Evolutionary conservation across 352 stramenopile genomes (phyloP), one percentile per base, ranked within the genome.

Genomic region (Pythium periplocum): DNA sequence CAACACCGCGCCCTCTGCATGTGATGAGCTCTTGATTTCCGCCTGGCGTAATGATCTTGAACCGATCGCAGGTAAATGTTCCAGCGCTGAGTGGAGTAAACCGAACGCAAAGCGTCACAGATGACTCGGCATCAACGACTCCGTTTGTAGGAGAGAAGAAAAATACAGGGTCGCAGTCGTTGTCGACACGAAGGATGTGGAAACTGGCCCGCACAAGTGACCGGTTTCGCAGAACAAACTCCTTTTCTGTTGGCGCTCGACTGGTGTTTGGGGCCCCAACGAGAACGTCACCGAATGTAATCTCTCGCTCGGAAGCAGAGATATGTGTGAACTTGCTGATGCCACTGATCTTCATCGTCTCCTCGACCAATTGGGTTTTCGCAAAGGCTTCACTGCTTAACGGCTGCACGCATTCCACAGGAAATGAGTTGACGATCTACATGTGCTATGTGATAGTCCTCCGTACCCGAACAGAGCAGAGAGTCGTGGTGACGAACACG

Each of bases 261-360:
- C 53, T 59, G 1, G 64, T 76, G 38, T 73, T 74, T 0, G 64
- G 44, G 0, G 73, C 69, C n/a, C 73, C 78, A n/a, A 95, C 73
- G 9, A 95, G 54, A 26, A 93, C 68, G 7, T 96, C 78, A 2
- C 86, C 86, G 60, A 96, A 96, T 53, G 93, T 82, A 12, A 96
- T 40, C 48, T 89, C 71, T 1, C 58, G 75, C 50, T 96, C 85
- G 0, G 84, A 96, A 11, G 76, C 68, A 7, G 78, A 76, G 34
- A 98, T 71, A 66, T 96, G 76, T 44, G 86, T 83, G 63, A 92
- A 97, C 59, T 97, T 97, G 53, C 83, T 88, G 36, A 96, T 91
- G 26, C 74, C 77, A 54, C 76, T 93, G 47, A 96, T 71, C 61
- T 96, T 96, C 74, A 96, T 91, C 11, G 53, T 73, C 45, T 79